Evolutionary conservation across 202 grass and related monocot genomes (phyloP), one percentile per base, ranked within the genome.

Genomic region (Bolboschoenoplectus hybrid): DNA sequence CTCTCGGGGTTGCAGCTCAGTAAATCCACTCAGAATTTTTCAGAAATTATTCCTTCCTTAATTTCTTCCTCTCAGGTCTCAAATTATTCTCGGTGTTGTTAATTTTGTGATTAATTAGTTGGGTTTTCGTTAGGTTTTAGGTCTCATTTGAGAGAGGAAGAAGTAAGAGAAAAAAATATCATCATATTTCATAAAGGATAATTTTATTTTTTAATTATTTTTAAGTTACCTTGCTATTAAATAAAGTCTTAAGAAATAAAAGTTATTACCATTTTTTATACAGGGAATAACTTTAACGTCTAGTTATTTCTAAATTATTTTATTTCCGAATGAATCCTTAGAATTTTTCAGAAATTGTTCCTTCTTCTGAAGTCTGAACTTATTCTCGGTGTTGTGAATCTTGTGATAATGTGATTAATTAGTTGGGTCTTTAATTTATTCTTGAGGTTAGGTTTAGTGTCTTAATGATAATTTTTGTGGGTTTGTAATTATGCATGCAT

Each of bases 11-110:
- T 51, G 51, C 74, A 78, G 10, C 74, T 40, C 74, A 45, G 40
- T 14, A 44, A 71, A 2, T 5, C 7, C 19, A 12, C 38, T 52
- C 6, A 35, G 17, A 26, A 51, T 34, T 75, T 50, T 75, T 35
- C 71, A 51, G 71, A 75, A 52, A 75, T 14, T 75, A 52, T 75
- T 51, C 71, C 43, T 49, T 73, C n/a, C 69, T 26, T 26, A 26
- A 26, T 26, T 26, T 26, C 26, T 26, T 26, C 26, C 26, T 26
- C 26, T 26, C 26, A 26, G 0, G 26, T 26, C 1, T 72, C 0
- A 72, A 72, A 1, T 73, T 26, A 9, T 63, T 63, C 53, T 57
- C 53, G 1, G 53, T 51, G 49, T 9, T 51, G 49, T 51, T 51
- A 51, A 3, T 57, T 2, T 46, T 46, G 5, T 46, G 44, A 46